A percentile compares a stretch with the other conserved stretches of the same genome.
phyloP scores from a whole-genome alignment of 495 filamentous ascomycete species.

The Friedmanniomyces simplex region DNA sequence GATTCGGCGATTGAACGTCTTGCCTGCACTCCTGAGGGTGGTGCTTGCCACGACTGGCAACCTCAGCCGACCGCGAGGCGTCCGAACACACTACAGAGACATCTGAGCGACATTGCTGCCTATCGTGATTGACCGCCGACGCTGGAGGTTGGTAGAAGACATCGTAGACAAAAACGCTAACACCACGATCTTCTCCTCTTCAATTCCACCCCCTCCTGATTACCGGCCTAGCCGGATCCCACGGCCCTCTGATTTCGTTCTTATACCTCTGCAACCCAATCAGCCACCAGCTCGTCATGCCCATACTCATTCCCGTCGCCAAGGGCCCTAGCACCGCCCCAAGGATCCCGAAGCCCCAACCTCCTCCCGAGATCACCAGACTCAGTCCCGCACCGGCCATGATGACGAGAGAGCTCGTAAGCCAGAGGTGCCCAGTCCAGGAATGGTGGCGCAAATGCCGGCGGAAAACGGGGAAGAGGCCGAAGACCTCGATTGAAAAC shows the following conservation, averaged over 20 bases:
- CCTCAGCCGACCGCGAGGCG: too few relatives aligned
- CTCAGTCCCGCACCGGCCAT: slow-evolving; percentile 70
- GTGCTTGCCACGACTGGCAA: too few relatives aligned
- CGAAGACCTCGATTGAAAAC: slow-evolving; percentile 95
- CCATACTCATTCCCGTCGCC: slow-evolving; percentile 67
- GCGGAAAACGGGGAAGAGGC: slow-evolving; percentile 89
- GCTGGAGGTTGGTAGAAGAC: too few relatives aligned
- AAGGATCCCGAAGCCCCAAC: slow-evolving; percentile 62
- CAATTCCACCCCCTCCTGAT: slow-evolving; percentile 50
- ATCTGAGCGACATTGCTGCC: too few relatives aligned
- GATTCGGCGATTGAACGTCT: too few relatives aligned
- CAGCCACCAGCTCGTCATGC: slow-evolving; percentile 93
- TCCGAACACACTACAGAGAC: too few relatives aligned
- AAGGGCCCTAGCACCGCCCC: slow-evolving; percentile 63
- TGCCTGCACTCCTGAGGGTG: too few relatives aligned
- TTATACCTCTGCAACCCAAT: slow-evolving; percentile 97
- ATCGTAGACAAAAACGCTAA: too few relatives aligned
- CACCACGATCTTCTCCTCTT: slow-evolving; percentile 6
- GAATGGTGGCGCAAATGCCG: slow-evolving; percentile 72
- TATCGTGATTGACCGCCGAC: too few relatives aligned
- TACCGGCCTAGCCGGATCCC: slow-evolving; percentile 91
- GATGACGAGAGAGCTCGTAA: slow-evolving; percentile 71
- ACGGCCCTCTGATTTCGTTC: slow-evolving; percentile 95
- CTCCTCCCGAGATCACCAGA: slow-evolving; percentile 52
- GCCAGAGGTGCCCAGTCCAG: slow-evolving; percentile 68